Evolutionary conservation across 73 alveolate genomes (phyloP), one percentile per base, ranked within the genome.

Genomic region (Diophrys sp.): DNA sequence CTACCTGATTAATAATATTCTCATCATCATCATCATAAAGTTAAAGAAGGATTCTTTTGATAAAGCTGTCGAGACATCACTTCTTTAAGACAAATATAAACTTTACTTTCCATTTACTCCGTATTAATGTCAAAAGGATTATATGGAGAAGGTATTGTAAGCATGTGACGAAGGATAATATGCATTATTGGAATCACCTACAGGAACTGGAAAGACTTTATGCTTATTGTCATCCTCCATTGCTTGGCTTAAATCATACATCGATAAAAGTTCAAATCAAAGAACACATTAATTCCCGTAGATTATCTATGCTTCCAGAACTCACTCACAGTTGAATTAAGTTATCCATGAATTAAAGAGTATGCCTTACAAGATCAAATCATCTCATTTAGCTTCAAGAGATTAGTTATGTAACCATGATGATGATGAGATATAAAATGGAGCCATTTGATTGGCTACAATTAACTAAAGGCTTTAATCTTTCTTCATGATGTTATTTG

Each of bases 331-430:
- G 79, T 75, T 92, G 54, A 57, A 95, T 11, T 91, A 92, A 77
- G 95, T 87, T 53, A 67, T 79, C 33, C 87, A 89, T 68, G 98
- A 95, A 73, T 87, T 95, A 66, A 89, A 80, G 71, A 68, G 89
- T 67, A 95, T 96, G 2, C 90, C 87, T 24, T 95, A 95, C 78
- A 77, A 85, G 27, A 98, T 98, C 25, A 91, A 82, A 75, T 72
- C 89, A 71, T 66, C 93, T 24, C 77, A 85, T 18, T 87, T 95
- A 14, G 95, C 94, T 29, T 81, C 95, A 0, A 83, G 99, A 82
- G 99, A 92, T 14, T 81, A 91, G 67, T 73, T 91, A 79, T 91
- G 97, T 76, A 90, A n/a, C n/a, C n/a, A n/a, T n/a, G n/a, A n/a
- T n/a, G n/a, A n/a, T n/a, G n/a, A n/a, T n/a, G n/a, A n/a, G n/a